Conservation (phyloP, 805 yeast genomes). For the Scheffersomyces lignosus region DNA sequence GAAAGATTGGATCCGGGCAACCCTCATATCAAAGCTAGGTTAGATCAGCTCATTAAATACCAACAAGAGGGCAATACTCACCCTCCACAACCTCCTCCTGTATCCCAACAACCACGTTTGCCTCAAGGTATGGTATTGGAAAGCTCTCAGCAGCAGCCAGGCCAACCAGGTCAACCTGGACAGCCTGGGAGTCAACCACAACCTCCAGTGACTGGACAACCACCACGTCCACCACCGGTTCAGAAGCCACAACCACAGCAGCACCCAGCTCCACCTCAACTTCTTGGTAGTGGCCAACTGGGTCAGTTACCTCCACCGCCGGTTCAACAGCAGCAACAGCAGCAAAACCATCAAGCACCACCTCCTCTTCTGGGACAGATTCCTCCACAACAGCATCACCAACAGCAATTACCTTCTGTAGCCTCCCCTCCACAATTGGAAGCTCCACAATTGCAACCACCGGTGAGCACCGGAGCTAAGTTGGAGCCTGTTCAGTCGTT, state of each 20-base stretch:
- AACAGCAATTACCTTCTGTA: conserved; percentile 8
- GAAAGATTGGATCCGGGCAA: conserved; percentile 93
- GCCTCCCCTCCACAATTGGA: conserved; percentile 7
- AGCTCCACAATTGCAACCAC: too few species aligned
- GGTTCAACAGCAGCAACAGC: conserved; percentile 4
- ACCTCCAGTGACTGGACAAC: conserved; percentile 8
- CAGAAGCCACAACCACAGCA: conserved; percentile 12
- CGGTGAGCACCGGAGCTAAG: too few species aligned
- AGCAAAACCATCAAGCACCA: conserved; percentile 2
- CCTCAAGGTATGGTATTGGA: conserved; percentile 67
- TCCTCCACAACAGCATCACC: conserved; percentile 5
- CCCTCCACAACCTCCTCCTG: conserved; percentile 69
- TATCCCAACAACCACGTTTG: conserved; percentile 58
- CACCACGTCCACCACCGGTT: conserved; percentile 15
- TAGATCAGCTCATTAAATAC: conserved; percentile 77
- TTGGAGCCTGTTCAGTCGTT: neutral
- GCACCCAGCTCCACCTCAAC: conserved; percentile 6
- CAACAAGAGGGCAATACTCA: conserved; percentile 68
- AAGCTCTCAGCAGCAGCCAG: conserved; percentile 32
- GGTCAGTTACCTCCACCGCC: conserved; percentile 6
- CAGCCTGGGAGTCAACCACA: conserved; percentile 8
- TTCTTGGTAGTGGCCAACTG: conserved; percentile 6
- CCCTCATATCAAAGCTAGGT: conserved; percentile 89
- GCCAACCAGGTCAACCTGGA: conserved; percentile 11
- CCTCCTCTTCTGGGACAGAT: conserved; percentile 6